Evolutionary conservation across 202 grass and related monocot species (phyloP).

Genomic region (Panicum virgatum): DNA sequence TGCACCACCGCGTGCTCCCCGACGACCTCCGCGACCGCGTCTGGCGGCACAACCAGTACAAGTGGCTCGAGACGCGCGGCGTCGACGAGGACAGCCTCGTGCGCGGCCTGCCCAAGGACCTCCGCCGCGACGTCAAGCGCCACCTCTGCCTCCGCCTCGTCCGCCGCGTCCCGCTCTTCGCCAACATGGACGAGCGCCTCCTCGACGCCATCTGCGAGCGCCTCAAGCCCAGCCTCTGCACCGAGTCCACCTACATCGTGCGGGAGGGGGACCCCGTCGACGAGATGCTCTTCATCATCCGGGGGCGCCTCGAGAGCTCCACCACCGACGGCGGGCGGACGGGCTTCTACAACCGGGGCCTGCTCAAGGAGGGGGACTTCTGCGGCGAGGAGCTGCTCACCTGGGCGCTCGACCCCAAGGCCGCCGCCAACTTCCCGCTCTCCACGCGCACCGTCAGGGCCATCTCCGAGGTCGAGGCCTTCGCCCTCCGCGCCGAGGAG

Average conservation of each 20-base stretch:
- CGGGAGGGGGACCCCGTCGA: constrained; percentile 71
- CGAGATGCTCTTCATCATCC: constrained; percentile 89
- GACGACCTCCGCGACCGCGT: constrained; percentile 58
- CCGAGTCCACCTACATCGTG: constrained; percentile 63
- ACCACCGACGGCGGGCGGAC: constrained; percentile 67
- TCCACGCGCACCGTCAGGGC: constrained; percentile 68
- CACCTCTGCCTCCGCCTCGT: constrained; percentile 77
- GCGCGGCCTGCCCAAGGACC: constrained; percentile 58
- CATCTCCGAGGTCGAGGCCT: constrained; percentile 65
- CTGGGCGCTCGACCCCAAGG: constrained; percentile 73
- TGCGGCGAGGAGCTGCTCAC: constrained; percentile 75
- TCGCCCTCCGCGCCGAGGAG: constrained; percentile 64
- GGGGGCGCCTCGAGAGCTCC: constrained; percentile 58
- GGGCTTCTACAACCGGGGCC: constrained; percentile 57
- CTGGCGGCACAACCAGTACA: constrained; percentile 69
- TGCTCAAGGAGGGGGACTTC: constrained; percentile 68
- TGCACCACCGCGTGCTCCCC: constrained; percentile 68
- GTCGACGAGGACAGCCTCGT: constrained; percentile 66
- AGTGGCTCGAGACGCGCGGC: constrained; percentile 72
- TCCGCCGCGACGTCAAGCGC: constrained; percentile 71
- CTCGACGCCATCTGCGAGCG: constrained; percentile 80
- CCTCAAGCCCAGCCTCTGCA: constrained; percentile 70
- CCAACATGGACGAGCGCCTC: constrained; percentile 81
- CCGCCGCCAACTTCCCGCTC: constrained; percentile 52
- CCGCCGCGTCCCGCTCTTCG: constrained; percentile 67